Base-by-base conservation (phyloP, 805 yeast genomes). In the Metschnikowia matae region DNA sequence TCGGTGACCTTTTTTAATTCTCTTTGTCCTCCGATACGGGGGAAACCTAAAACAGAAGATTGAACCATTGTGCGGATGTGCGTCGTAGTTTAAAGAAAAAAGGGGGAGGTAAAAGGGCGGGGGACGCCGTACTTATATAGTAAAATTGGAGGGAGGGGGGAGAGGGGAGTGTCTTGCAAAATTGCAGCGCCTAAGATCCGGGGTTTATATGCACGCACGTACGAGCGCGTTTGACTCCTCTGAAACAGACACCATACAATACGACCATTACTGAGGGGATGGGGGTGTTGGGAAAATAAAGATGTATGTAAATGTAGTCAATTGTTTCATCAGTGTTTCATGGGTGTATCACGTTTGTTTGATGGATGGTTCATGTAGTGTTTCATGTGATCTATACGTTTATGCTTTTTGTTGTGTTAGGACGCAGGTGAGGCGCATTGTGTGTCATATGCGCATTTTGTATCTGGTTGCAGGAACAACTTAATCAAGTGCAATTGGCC, bases 21-120 rank as follows among this genome's bases (percentile, higher is more conserved):
- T 84, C 99, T 94, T 81, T 90, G 90, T 66, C 97, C 94, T 69
- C 99, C 99, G 70, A 92, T 94, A 82, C 99, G 94, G 79, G 99
- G 99, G 94, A 94, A 94, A 75, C 99, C 99, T 78, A 94, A 84
- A 66, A 94, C 95, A 70, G 97, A 84, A 59, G 98, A 92, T 77
- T 85, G 85, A 77, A 92, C 98, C 98, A 92, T 92, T 67, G 54
- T 79, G 21, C 31, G 31, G 13, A 23, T 23, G 32, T 39, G 42
- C 32, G 40, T 13, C 15, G 40, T 29, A 21, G 46, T 35, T 21
- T 43, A 17, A 23, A 43, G 23, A 43, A 43, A 33, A 38, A 20
- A 14, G 26, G 40, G 13, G 33, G 44, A 2, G 18, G 6, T 8
- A 18, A 5, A 20, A 6, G 14, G 38, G 35, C 39, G 46, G 46